phyloP scores from a whole-genome alignment of 208 protist species.

The Trypanosoma brucei region DNA sequence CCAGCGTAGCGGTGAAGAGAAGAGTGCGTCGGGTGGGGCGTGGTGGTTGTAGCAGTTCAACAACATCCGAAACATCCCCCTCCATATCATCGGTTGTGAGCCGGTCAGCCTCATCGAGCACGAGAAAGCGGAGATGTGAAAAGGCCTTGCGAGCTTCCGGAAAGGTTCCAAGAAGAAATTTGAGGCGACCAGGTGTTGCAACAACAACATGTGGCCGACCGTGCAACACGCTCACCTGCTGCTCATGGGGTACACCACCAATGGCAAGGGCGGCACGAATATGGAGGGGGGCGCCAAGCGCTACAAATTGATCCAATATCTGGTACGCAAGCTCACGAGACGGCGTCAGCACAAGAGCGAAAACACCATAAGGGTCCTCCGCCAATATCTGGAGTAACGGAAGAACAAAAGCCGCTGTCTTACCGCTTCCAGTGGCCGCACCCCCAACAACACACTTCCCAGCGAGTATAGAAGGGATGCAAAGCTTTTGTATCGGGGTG shows the following conservation, averaged over 20 bases:
- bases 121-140: conserved; percentile 66
- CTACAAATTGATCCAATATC: conserved; percentile 90
- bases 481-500: conserved; percentile 73
- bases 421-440: conserved; percentile 96
- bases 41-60: conserved; percentile 31
- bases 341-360: conserved; percentile 95
- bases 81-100: conserved; percentile 74
- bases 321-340: conserved; percentile 96
- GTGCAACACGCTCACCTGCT: conserved; percentile 73
- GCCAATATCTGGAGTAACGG: conserved; percentile 95
- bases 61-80: conserved; percentile 40
- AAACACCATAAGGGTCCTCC: conserved; percentile 96
- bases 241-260: conserved; percentile 69
- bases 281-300: conserved; percentile 69
- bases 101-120: conserved; percentile 85
- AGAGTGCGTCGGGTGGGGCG: conserved; percentile 41
- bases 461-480: conserved; percentile 71
- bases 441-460: conserved; percentile 91
- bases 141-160: conserved; percentile 57
- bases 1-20: conserved; percentile 78
- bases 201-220: conserved; percentile 78
- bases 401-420: conserved; percentile 98
- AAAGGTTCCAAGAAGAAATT: conserved; percentile 53
- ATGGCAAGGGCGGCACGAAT: conserved; percentile 67
- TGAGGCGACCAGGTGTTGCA: conserved; percentile 73